Conservation (phyloP, 495 filamentous ascomycete genomes). For the Penicillium goetzii region DNA sequence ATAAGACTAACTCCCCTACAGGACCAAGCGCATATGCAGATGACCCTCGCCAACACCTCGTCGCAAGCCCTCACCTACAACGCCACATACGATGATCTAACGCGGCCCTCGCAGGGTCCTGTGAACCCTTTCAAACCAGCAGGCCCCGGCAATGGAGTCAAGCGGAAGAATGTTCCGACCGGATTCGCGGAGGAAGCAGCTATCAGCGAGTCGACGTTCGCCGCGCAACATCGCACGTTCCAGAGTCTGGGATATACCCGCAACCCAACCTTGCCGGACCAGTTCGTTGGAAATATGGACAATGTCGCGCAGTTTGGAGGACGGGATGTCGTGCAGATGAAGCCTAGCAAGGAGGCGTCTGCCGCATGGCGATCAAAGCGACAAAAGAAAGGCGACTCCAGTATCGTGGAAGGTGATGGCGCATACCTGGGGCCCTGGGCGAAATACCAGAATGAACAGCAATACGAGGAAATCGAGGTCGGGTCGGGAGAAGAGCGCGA, state of each 20-base stretch:
- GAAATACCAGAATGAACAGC: slow-evolving; percentile 67
- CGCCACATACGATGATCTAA: slow-evolving; percentile 73
- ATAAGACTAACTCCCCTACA: slow-evolving; percentile 47
- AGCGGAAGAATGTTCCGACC: slow-evolving; percentile 90
- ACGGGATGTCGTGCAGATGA: slow-evolving; percentile 60
- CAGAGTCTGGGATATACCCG: slow-evolving; percentile 65
- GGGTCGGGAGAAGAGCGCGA: slow-evolving; percentile 56
- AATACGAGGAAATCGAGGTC: slow-evolving; percentile 63
- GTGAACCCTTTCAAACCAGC: slow-evolving; percentile 76
- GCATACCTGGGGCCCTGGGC: slow-evolving; percentile 96
- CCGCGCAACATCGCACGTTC: slow-evolving; percentile 76
- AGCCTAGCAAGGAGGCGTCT: slow-evolving; percentile 67
- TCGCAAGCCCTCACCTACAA: slow-evolving; percentile 60
- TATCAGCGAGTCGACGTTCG: slow-evolving; percentile 88
- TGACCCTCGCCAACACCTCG: slow-evolving; percentile 60
- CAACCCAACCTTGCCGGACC: slow-evolving; percentile 55
- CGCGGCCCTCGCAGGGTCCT: slow-evolving; percentile 70
- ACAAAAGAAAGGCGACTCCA: slow-evolving; percentile 81
- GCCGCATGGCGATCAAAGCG: slow-evolving; percentile 68
- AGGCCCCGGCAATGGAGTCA: slow-evolving; percentile 59
- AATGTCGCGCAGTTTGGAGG: slow-evolving; percentile 55
- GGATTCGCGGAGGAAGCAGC: slow-evolving; percentile 85
- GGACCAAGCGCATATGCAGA: slow-evolving; percentile 60
- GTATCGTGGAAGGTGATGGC: slow-evolving; percentile 79
- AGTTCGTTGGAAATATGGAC: slow-evolving; percentile 59